Base-by-base conservation (phyloP, 345 rosid genomes). In the Anacardium occidentale region DNA sequence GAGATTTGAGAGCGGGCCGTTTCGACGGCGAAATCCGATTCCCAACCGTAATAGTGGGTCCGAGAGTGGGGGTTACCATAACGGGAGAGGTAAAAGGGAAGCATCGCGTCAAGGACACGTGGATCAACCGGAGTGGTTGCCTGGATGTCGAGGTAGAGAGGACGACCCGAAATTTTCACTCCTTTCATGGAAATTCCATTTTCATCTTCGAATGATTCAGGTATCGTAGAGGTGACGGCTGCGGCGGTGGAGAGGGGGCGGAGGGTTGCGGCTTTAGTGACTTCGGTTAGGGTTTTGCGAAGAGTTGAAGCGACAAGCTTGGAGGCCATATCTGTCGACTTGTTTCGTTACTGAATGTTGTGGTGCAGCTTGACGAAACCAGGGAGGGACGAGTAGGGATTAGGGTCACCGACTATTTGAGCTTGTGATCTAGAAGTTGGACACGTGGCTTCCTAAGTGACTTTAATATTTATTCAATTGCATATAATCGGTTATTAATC, bases 11-110 rank as follows among this genome's bases (percentile, higher is more conserved):
- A 76, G 57, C 98, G 91, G n/a, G 99, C 93, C 1, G 86, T 75
- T 72, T 95, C 99, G 1, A 88, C 96, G 1, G 96, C 99, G 67
- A 66, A 76, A 65, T 95, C 98, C 1, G 99, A 94, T 76, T 95
- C 99, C 99, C 99, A 95, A 21, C 99, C 96, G 81, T 81, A 92
- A 10, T 92, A 86, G 77, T 95, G 98, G 56, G 99, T 92, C 4
- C 99, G 92, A 8, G 99, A 95, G 86, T 95, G 99, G 51, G 99
- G 94, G 73, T 92, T 95, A 0, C 98, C 98, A 52, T 79, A 95
- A 22, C 88, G 91, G 15, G 87, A 79, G 74, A 91, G 71, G 65
- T 83, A 77, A 64, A 81, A 95, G 0, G 97, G 96, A 10, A 85
- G 87, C 91, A 95, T 95, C 4, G 96, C 89, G 69, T 92, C 98